Evolutionary conservation across 2,329 filamentous ascomycete genomes (phyloP), one percentile per base, ranked within the genome.

Genomic region (Fusarium setosum): DNA sequence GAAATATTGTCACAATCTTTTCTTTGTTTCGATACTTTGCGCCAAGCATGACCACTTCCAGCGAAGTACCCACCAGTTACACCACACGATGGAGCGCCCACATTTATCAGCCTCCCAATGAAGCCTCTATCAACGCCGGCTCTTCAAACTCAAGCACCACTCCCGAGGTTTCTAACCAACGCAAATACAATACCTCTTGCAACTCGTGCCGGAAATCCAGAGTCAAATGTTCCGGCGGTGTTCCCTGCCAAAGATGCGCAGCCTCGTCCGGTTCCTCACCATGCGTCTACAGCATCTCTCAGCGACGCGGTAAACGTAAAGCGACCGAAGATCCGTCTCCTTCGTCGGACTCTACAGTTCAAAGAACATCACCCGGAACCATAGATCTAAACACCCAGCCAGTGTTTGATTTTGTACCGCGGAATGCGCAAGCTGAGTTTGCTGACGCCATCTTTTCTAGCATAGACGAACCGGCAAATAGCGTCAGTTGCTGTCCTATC

Each of bases 171-270:
- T 6, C n/a, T 11, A 11, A 35, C 13, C 8, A 24, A 4, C 42
- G 29, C 2, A 61, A 61, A 31, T 42, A 55, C 12, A 61, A 61
- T 2, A 55, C 29, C 3, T 61, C 59, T n/a, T 61, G 59, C 23
- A 59, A 61, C 10, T n/a, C 23, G 17, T 61, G 59, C 11, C 41
- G 59, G 10, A 60, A 38, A 6, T 61, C 59, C 3, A 45, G 56
- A 2, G 59, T 61, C 5, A 61, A 48, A 34, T 61, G 59, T 4
- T 29, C 56, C 10, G 59, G 59, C 3, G 59, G 48, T 0, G 20
- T 44, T 4, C 59, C 56, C 15, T 61, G 59, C 26, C 35, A 26
- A 1, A 29, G 59, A 37, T 61, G 59, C 11, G 17, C 24, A 7
- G 3, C 29, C 0, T 55, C 48, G 0, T 21, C 34, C 3, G 21